Conservation (phyloP, 176 grass and related monocot species). For the Rhynchospora breviuscula region DNA sequence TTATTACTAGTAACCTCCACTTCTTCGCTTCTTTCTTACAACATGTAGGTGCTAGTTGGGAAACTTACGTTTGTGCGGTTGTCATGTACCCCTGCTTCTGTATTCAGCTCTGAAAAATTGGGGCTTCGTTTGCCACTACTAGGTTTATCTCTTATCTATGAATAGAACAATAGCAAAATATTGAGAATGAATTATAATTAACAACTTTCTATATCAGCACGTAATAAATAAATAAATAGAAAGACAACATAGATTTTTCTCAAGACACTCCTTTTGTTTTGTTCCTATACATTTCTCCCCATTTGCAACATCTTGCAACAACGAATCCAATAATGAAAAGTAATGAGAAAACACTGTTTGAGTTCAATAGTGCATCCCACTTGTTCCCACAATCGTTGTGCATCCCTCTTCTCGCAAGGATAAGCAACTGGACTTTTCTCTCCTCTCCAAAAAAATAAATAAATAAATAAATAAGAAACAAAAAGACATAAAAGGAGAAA, state of each 20-base stretch:
- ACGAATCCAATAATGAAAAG: not conserved
- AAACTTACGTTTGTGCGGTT: conserved; percentile 2
- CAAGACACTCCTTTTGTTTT: not conserved
- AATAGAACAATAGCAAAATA: not conserved
- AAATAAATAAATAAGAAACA: not conserved
- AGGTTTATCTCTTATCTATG: conserved; percentile 6
- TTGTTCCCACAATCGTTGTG: not conserved
- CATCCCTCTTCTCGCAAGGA: conserved; percentile 5
- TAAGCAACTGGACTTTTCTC: not conserved
- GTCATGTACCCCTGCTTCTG: not conserved
- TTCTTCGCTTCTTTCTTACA: not conserved
- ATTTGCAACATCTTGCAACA: conserved; percentile 8
- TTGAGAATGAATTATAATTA: not conserved
- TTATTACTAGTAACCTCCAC: not conserved
- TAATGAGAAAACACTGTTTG: not conserved
- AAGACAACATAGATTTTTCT: not conserved
- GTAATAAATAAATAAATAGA: not conserved
- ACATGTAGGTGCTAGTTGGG: not conserved
- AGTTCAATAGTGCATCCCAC: not conserved
- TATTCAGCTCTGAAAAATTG: not conserved
- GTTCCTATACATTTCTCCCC: not conserved
- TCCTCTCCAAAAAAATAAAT: not conserved
- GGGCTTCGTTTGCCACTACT: not conserved
- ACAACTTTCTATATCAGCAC: not conserved
- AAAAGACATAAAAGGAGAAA: not conserved